A percentile compares a stretch with the other conserved stretches of the same genome.
Evolutionary conservation across 2,329 filamentous ascomycete species (phyloP).

Genomic region (Didymella pomorum): DNA sequence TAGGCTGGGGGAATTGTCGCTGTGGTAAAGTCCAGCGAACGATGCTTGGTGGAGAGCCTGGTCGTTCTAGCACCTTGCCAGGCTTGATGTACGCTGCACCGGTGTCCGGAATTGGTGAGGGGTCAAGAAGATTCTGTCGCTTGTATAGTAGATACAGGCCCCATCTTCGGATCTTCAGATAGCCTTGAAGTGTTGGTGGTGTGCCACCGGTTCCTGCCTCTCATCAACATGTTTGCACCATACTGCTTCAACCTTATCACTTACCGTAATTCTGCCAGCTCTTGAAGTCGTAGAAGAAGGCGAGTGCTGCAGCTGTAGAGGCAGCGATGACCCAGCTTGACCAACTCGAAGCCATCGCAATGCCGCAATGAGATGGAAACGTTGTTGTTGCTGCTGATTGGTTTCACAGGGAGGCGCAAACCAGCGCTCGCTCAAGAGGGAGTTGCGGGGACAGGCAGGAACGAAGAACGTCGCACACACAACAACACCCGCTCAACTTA

Average conservation of each 20-base stretch:
- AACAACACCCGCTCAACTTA: background rate
- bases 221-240: constrained; percentile 12
- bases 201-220: constrained; percentile 43
- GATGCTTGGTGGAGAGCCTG: constrained; percentile 29
- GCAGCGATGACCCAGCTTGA: constrained; percentile 19
- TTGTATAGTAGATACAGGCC: constrained; percentile 40
- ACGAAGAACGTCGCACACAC: background rate
- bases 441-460: background rate
- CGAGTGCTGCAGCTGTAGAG: constrained; percentile 24
- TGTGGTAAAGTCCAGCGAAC: constrained; percentile 45
- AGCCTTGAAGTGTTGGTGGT: constrained; percentile 41
- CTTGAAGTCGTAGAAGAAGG: constrained; percentile 36
- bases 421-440: background rate
- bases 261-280: constrained; percentile 35
- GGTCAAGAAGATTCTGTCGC: constrained; percentile 35
- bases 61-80: constrained; percentile 30
- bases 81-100: constrained; percentile 38
- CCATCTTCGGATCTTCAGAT: constrained; percentile 41
- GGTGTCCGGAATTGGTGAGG: constrained; percentile 33
- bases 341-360: background rate
- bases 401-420: background rate
- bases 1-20: constrained; percentile 34
- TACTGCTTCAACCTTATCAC: background rate
- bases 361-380: background rate
- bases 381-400: background rate